A percentile compares a stretch with the other conserved stretches of the same genome.
phyloP scores from a whole-genome alignment of 495 filamentous ascomycete genomes.

The Trichoderma gamsii region DNA sequence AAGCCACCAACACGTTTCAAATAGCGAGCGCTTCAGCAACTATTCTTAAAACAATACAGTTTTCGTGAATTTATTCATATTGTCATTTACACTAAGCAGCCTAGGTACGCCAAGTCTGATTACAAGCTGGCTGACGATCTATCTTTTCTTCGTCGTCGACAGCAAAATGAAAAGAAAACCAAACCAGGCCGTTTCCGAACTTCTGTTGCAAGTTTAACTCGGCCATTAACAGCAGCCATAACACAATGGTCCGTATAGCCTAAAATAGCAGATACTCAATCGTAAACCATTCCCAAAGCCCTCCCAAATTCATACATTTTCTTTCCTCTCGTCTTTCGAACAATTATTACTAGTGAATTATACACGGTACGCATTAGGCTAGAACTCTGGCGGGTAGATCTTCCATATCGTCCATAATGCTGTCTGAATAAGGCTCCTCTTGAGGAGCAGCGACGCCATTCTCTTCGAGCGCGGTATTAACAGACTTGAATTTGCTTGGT shows the following conservation, averaged over 20 bases:
- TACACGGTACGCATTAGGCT: not conserved
- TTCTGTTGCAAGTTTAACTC: not conserved
- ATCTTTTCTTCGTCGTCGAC: not conserved
- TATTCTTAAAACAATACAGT: too few species aligned
- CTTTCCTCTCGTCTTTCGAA: not conserved
- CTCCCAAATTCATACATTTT: not conserved
- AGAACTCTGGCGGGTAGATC: conserved; percentile 2
- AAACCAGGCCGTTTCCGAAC: not conserved
- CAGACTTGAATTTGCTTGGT: conserved; percentile 15
- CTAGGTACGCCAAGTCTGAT: not conserved
- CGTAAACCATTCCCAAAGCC: not conserved
- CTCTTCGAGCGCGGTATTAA: not conserved
- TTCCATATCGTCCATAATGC: conserved; percentile 12
- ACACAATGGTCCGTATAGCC: not conserved
- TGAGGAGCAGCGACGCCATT: not conserved
- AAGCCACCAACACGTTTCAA: too few species aligned
- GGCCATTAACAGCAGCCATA: not conserved
- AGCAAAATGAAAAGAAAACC: not conserved
- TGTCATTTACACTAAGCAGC: not conserved
- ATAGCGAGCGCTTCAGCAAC: too few species aligned
- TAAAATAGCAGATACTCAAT: not conserved
- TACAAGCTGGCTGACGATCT: not conserved
- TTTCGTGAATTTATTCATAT: not conserved
- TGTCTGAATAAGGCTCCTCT: not conserved
- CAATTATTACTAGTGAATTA: not conserved